Percentiles rank a stretch among this genome's conserved stretches.
Evolutionary conservation across 139 green algal genomes (phyloP).

Genomic region (Auxenochlorella pyrenoidosa): DNA sequence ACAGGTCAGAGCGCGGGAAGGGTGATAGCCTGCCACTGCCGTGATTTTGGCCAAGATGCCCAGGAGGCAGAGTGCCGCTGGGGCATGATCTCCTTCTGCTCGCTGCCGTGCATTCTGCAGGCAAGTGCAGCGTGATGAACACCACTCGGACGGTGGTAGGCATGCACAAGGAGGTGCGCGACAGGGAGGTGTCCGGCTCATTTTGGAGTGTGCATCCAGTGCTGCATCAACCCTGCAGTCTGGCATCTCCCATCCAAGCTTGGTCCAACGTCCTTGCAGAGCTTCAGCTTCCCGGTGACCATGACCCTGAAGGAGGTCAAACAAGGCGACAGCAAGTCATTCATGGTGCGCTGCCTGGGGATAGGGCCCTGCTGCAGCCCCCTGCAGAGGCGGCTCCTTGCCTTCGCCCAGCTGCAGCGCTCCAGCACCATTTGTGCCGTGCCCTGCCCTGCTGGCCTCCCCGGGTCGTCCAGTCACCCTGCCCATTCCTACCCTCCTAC

Average conservation of each 20-base stretch:
- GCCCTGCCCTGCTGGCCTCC: neutral
- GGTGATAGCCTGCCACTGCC: no score
- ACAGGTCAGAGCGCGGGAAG: neutral
- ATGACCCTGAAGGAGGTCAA: conserved; percentile 4
- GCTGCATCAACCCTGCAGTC: neutral
- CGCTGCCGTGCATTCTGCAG: no score
- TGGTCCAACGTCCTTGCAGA: neutral
- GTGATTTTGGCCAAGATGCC: no score
- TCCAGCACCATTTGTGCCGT: no score
- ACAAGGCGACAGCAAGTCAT: conserved; percentile 11
- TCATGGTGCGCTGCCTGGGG: neutral
- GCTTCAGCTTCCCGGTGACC: neutral
- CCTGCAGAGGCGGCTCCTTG: no score
- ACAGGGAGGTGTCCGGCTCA: neutral
- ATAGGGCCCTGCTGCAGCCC: no score
- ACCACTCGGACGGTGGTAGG: neutral
- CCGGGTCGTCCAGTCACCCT: neutral
- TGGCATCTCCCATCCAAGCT: no score
- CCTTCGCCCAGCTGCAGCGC: no score
- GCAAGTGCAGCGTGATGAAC: conserved; percentile 10
- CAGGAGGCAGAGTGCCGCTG: no score
- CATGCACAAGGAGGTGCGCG: conserved; percentile 1
- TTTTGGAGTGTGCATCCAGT: neutral
- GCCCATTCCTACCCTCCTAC: neutral
- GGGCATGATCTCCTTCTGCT: no score